Percentiles rank a stretch among this genome's conserved stretches.
Conservation (phyloP, 805 yeast species). For the Yamadazyma kitorensis region DNA sequence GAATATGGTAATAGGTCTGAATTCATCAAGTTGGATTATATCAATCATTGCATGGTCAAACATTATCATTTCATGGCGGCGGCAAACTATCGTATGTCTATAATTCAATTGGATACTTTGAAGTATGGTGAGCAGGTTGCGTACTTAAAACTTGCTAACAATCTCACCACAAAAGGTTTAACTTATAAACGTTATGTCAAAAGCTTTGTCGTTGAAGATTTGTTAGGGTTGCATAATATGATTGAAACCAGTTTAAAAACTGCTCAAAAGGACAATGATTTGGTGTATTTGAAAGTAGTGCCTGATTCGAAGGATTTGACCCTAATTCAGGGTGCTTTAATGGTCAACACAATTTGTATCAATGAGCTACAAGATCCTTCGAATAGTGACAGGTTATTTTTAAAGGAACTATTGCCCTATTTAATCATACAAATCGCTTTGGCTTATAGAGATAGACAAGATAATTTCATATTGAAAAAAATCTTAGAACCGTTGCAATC, state of each 20-base stretch:
- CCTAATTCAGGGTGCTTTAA: conserved; percentile 45
- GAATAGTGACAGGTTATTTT: conserved; percentile 26
- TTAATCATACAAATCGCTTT: conserved; percentile 61
- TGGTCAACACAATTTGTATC: conserved; percentile 46
- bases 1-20: conserved; percentile 41
- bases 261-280: conserved; percentile 77
- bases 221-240: conserved; percentile 45
- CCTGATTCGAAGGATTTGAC: conserved; percentile 46
- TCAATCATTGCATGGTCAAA: conserved; percentile 58
- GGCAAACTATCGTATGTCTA: conserved; percentile 61
- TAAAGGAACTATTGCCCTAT: conserved; percentile 65
- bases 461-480: conserved; percentile 46
- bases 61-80: conserved; percentile 67
- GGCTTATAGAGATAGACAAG: conserved; percentile 66
- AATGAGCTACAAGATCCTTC: conserved; percentile 26
- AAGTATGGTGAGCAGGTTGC: conserved; percentile 74
- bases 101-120: conserved; percentile 42
- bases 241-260: conserved; percentile 45
- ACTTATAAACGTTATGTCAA: conserved; percentile 41
- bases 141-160: conserved; percentile 44
- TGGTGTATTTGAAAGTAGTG: conserved; percentile 67
- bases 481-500: conserved; percentile 46
- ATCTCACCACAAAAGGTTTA: conserved; percentile 34
- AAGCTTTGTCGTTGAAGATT: conserved; percentile 48
- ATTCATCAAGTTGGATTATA: conserved; percentile 58